A percentile compares a stretch with the other conserved stretches of the same genome.
Conservation (phyloP, 139 green algal genomes). For the Picochlorum sp. region DNA sequence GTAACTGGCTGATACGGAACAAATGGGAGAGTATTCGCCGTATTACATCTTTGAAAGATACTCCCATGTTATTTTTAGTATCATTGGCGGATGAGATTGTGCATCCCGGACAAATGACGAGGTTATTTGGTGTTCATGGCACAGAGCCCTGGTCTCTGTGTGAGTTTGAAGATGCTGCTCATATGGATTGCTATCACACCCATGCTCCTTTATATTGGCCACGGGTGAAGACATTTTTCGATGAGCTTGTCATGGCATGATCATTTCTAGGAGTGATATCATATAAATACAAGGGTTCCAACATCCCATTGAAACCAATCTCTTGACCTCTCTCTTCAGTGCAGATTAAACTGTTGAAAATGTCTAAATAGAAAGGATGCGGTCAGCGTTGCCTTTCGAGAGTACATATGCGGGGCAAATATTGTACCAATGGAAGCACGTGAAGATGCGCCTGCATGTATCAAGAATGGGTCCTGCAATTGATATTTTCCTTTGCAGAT, state of each 20-base stretch:
- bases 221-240: constrained; percentile 27
- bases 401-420: not conserved
- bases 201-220: constrained; percentile 58
- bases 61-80: constrained; percentile 63
- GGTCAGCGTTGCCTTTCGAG: not conserved
- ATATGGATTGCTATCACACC: constrained; percentile 72
- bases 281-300: not conserved
- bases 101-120: constrained; percentile 49
- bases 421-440: not conserved
- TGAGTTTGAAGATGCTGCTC: constrained; percentile 40
- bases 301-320: not conserved
- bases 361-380: not conserved
- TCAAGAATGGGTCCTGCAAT: not conserved
- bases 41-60: constrained; percentile 35
- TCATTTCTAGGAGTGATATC: too few species aligned
- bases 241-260: not conserved
- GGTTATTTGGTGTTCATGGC: constrained; percentile 35
- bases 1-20: constrained; percentile 82
- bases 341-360: not conserved
- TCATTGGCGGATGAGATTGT: constrained; percentile 41
- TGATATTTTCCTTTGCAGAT: not conserved
- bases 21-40: constrained; percentile 64
- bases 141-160: constrained; percentile 28
- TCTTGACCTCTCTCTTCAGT: not conserved
- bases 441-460: not conserved